Evolutionary conservation across 441 rosid species (phyloP).

Genomic region (Gossypium gossypioides): DNA sequence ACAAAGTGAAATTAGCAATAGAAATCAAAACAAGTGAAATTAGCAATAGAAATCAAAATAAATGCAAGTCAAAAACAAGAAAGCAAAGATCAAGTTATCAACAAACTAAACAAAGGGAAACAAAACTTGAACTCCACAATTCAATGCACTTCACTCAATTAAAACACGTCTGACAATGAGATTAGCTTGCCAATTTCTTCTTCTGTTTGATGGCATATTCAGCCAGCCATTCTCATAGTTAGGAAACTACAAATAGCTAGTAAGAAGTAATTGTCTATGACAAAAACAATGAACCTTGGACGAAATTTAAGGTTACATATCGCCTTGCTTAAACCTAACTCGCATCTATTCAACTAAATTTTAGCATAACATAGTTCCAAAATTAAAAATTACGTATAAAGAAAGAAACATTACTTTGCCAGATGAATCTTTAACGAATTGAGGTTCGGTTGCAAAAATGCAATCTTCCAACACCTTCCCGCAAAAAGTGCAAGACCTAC

Average conservation of each 20-base stretch:
- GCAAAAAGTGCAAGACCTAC: slow-evolving; percentile 38
- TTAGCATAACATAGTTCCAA: background rate
- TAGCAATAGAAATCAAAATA: background rate
- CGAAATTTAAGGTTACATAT: background rate
- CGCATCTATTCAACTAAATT: background rate
- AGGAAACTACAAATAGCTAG: background rate
- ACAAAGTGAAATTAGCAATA: slow-evolving; percentile 2
- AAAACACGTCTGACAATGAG: background rate
- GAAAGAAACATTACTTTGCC: slow-evolving; percentile 30
- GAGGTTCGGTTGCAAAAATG: slow-evolving; percentile 33
- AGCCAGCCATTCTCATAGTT: background rate
- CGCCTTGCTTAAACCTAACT: background rate
- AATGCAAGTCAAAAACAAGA: background rate
- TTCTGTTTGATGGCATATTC: background rate
- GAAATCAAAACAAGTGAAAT: background rate
- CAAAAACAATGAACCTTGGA: background rate
- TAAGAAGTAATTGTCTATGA: background rate
- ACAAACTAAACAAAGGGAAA: background rate
- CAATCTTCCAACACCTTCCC: slow-evolving; percentile 41
- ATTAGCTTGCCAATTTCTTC: background rate
- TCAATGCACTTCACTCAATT: background rate
- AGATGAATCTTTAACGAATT: slow-evolving; percentile 35
- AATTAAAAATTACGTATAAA: background rate
- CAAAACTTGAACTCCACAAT: background rate
- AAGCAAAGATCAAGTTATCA: background rate